phyloP scores from a whole-genome alignment of 2,329 filamentous ascomycete genomes.

The Cadophora malorum region DNA sequence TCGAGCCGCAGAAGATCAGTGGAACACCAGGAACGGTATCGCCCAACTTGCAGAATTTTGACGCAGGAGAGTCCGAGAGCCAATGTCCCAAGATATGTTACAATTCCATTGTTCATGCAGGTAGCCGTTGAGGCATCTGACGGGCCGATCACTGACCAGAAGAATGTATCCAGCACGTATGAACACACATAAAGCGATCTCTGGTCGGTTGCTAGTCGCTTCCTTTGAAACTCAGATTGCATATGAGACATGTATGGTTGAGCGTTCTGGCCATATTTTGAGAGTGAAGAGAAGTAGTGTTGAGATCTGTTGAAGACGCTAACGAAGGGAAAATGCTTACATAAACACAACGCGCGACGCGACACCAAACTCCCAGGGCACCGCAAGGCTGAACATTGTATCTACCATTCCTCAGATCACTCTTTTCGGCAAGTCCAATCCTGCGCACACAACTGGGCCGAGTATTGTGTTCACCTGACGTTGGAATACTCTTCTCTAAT shows the following conservation, averaged over 20 bases:
- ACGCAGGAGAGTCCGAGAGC: neutral
- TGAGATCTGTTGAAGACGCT: no score
- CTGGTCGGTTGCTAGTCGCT: neutral
- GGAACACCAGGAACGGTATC: neutral
- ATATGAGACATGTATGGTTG: neutral
- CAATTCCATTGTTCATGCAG: slow-evolving; percentile 37
- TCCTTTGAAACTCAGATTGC: neutral
- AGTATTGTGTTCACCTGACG: neutral
- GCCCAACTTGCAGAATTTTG: neutral
- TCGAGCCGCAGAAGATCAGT: neutral
- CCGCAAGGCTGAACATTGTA: neutral
- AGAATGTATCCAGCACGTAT: neutral
- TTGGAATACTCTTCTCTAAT: neutral
- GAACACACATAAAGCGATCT: neutral
- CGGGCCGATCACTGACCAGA: neutral
- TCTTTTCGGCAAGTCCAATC: neutral
- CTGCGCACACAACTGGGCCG: neutral
- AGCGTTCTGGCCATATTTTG: neutral
- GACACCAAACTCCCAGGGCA: neutral
- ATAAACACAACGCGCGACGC: neutral
- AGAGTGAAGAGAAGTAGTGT: neutral
- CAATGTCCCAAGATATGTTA: neutral
- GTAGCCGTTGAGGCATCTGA: slow-evolving; percentile 22
- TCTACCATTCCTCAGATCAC: neutral
- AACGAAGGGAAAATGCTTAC: neutral